Conservation (phyloP, 2,329 filamentous ascomycete genomes). For the Xylaria sp. region DNA sequence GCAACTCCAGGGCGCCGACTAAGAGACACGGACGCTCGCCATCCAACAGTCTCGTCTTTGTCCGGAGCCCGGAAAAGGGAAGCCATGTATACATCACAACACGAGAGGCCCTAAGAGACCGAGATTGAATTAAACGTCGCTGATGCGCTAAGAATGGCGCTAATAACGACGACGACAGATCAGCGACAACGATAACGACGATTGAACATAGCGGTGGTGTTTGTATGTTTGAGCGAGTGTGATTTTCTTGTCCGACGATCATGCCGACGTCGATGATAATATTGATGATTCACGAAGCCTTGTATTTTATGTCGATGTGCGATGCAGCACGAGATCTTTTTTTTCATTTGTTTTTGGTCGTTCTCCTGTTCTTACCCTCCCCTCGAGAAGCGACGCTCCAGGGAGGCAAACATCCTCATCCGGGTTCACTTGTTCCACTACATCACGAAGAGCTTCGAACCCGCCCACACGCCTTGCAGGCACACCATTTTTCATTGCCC, state of each 20-base stretch:
- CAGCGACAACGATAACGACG: background rate
- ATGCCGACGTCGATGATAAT: background rate
- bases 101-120: constrained; percentile 26
- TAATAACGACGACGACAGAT: background rate
- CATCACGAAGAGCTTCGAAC: constrained; percentile 2
- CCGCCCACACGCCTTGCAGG: background rate
- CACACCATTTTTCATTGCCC: constrained; percentile 8
- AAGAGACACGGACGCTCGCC: constrained; percentile 28
- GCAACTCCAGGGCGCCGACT: constrained; percentile 24
- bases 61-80: constrained; percentile 25
- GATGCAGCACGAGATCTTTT: background rate
- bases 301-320: background rate
- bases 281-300: background rate
- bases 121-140: constrained; percentile 2
- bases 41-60: constrained; percentile 26
- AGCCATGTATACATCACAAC: constrained; percentile 27
- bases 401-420: background rate
- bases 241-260: background rate
- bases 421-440: background rate
- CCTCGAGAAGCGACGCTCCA: background rate
- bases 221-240: background rate
- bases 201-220: background rate
- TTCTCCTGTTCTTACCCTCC: background rate
- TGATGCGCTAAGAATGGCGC: background rate
- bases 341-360: background rate